Evolutionary conservation across 371 early-diverging fungal genomes (phyloP).

Genomic region (Smittium culicis): DNA sequence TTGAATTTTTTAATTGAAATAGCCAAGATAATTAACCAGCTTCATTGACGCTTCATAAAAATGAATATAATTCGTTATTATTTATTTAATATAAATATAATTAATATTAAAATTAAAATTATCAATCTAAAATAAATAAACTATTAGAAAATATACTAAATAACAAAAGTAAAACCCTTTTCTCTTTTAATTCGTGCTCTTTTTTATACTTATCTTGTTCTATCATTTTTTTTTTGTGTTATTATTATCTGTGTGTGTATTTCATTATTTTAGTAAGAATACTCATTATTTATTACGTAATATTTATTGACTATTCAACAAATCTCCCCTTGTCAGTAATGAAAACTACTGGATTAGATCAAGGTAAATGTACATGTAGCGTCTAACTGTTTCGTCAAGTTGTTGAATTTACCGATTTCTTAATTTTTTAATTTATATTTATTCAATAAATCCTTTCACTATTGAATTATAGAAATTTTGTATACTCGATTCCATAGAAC

Average conservation of each 20-base stretch:
- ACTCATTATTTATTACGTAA: background rate
- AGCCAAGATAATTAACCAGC: too few species aligned
- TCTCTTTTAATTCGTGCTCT: background rate
- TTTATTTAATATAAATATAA: too few species aligned
- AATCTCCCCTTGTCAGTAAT: background rate
- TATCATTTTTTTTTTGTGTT: too few species aligned
- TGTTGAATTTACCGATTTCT: background rate
- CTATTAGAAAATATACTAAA: too few species aligned
- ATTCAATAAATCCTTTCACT: background rate
- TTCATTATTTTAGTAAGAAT: background rate
- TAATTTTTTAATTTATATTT: background rate
- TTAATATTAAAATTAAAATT: too few species aligned
- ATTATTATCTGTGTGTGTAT: background rate
- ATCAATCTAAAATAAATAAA: too few species aligned
- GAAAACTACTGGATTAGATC: background rate
- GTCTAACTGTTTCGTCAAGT: background rate
- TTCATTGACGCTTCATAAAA: too few species aligned
- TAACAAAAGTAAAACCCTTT: background rate
- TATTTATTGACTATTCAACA: background rate
- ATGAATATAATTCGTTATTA: too few species aligned
- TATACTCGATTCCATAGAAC: background rate
- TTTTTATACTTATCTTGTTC: background rate
- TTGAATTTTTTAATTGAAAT: too few species aligned
- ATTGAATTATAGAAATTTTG: background rate
- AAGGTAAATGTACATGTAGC: background rate